These are phyloP conservation scores for Neurospora terricola DNA, from an alignment of 495 filamentous ascomycete genomes.

Conservation along the genomic window DNA sequence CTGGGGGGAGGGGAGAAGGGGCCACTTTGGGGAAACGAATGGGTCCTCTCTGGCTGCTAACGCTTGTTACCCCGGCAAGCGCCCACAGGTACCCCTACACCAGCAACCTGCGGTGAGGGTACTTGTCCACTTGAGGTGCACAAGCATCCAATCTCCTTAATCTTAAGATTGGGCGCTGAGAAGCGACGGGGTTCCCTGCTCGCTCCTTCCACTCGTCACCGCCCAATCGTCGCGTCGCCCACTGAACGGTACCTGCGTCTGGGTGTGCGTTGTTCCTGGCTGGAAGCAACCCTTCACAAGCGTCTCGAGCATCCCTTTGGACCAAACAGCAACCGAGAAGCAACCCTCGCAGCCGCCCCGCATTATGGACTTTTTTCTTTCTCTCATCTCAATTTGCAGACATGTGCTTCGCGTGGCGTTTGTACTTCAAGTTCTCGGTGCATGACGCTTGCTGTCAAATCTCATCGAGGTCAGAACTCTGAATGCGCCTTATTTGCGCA, in stretches of 20 bases:
- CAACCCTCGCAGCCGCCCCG: neutral
- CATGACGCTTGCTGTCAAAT: neutral
- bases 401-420: neutral
- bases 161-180: constrained; percentile 13
- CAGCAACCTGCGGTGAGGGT: constrained; percentile 7
- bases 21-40: constrained; percentile 2
- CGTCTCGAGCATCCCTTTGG: neutral
- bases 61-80: constrained; percentile 1
- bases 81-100: constrained; percentile 8
- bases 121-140: constrained; percentile 3
- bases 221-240: neutral
- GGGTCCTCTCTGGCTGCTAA: constrained; percentile 2
- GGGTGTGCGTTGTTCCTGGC: neutral
- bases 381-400: neutral
- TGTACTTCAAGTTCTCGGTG: neutral
- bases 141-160: constrained; percentile 21
- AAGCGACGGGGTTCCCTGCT: neutral
- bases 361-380: neutral
- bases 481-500: neutral
- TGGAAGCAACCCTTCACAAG: neutral
- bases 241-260: neutral
- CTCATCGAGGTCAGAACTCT: neutral
- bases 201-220: neutral
- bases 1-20: neutral
- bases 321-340: neutral